Base-by-base conservation (phyloP, 768 basidiomycete species). In the Trametopsis cervina region DNA sequence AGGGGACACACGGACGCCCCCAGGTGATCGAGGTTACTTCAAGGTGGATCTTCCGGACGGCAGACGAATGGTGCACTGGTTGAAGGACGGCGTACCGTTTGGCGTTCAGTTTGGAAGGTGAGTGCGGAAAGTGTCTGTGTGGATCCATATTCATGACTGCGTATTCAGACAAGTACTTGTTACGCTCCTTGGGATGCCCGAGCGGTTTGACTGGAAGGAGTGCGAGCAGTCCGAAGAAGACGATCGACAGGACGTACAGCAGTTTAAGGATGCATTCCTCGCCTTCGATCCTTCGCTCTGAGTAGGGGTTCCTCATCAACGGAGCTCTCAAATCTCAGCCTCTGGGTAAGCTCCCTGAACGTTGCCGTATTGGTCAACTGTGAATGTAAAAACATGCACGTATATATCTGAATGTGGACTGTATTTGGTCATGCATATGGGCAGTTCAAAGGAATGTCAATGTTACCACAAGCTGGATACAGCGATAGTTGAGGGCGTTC, bases 51-150 rank as follows among this genome's bases (percentile, higher is more conserved):
- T 97, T 43, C 94, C 96, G 0, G 80, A 83, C 55, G 93, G 94
- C 21, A 74, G 74, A 53, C 86, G 78, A 66, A 71, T 98, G 71
- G 82, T 97, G 26, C 91, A 97, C 66, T 65, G 92, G 54, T 78
- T 97, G 58, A 82, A 82, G 60, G 80, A 82, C 25, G 74, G 83
- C 17, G 71, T 79, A 42, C 82, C 84, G 26, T 98, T 98, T 61
- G 83, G 83, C 54, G 71, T 98, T 39, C 92, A 97, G 62, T 98
- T 98, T 66, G 94, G 92, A 52, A 80, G 95, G 94, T 95, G 61
- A 22, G 4, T 27, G 24, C 11, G 27, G 17, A 41, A 13, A 24
- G 24, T 44, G 36, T 4, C 40, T 51, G 50, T 25, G 52, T 15
- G 20, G 42, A 51, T 52, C 57, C n/a, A n/a, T n/a, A n/a, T n/a